A percentile compares a stretch with the other conserved stretches of the same genome.
phyloP scores from a whole-genome alignment of 371 early-diverging fungal genomes.

The Sporodiniella umbellata region DNA sequence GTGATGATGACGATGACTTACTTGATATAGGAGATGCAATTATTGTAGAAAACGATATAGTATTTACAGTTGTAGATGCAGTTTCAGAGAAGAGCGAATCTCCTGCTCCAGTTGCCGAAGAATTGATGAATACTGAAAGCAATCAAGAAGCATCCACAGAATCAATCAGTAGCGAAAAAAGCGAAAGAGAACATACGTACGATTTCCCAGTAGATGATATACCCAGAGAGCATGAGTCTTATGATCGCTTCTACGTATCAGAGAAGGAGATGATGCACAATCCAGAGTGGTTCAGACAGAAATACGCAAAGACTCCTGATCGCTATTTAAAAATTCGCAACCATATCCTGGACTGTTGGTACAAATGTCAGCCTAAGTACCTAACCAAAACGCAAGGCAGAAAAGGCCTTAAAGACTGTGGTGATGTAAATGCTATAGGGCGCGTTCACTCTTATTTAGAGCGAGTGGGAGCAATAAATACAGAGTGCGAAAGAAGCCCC shows the following conservation, averaged over 20 bases:
- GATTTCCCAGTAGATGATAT: too few species aligned
- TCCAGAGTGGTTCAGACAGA: conserved; percentile 76
- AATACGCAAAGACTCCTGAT: conserved; percentile 79
- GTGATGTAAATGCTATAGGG: conserved; percentile 91
- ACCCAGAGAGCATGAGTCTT: conserved; percentile 6
- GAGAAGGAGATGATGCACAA: conserved; percentile 62
- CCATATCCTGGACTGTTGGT: conserved; percentile 79
- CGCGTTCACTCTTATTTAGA: conserved; percentile 87
- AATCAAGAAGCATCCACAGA: too few species aligned
- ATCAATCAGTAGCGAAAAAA: too few species aligned
- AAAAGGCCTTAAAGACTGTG: conserved; percentile 55
- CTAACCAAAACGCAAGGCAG: conserved; percentile 54
- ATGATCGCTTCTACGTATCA: conserved; percentile 31
- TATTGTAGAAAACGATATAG: neutral
- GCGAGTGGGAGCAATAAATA: conserved; percentile 76
- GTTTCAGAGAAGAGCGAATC: too few species aligned
- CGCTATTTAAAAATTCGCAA: conserved; percentile 85
- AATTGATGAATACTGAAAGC: too few species aligned
- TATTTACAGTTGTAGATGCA: too few species aligned
- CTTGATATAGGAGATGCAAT: neutral
- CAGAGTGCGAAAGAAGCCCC: conserved; percentile 38
- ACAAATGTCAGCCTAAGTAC: conserved; percentile 58
- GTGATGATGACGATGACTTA: neutral
- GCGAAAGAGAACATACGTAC: too few species aligned
- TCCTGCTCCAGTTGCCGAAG: too few species aligned